These are phyloP conservation scores for Fusarium xylarioides DNA, from an alignment of 2,329 filamentous ascomycete species.

Conservation along the genomic window DNA sequence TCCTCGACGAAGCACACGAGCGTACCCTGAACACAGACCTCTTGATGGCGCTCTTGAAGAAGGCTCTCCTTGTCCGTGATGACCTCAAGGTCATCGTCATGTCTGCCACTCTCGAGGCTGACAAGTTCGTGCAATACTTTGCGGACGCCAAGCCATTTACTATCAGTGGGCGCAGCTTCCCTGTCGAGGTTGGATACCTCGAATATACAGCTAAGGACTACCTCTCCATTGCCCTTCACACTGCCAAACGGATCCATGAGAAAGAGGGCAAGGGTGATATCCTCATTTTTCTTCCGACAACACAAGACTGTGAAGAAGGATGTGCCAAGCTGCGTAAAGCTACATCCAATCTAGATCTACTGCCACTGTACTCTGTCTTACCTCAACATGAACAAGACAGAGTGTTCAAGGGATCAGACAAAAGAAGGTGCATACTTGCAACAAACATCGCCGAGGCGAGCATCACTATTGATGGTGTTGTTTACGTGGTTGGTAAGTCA, in stretches of 20 bases:
- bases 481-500: not conserved
- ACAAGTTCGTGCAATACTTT: not conserved
- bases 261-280: not conserved
- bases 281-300: not conserved
- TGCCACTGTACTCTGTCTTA: not conserved
- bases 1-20: not conserved
- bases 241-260: not conserved
- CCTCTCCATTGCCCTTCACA: not conserved
- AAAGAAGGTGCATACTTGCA: not conserved
- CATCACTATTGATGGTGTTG: not conserved
- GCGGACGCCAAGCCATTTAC: not conserved
- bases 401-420: not conserved
- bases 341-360: not conserved
- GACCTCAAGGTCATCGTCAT: not conserved
- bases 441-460: not conserved
- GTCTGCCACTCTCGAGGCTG: not conserved
- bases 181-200: not conserved
- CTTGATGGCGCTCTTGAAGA: not conserved
- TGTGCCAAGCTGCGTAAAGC: not conserved
- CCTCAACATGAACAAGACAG: not conserved
- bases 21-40: not conserved
- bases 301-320: not conserved
- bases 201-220: not conserved
- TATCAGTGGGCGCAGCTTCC: not conserved
- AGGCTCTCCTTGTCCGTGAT: not conserved